Conservation (phyloP, 2,329 filamentous ascomycete species). For the Neofusicoccum sp. region DNA sequence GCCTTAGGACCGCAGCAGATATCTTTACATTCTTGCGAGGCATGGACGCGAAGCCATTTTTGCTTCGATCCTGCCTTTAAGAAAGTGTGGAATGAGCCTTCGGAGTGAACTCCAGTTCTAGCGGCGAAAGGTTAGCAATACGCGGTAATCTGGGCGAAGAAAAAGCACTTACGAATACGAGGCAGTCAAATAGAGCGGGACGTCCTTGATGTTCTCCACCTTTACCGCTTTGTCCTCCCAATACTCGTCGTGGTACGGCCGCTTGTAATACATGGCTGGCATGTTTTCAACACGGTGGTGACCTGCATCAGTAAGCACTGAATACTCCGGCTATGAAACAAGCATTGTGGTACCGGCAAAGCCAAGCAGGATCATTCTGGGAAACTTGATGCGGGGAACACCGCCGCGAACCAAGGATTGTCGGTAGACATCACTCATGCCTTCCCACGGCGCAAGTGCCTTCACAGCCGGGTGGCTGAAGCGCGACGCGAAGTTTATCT, state of each 20-base stretch:
- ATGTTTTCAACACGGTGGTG: slow-evolving; percentile 19
- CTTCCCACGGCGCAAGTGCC: slow-evolving; percentile 14
- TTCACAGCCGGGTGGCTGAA: slow-evolving; percentile 13
- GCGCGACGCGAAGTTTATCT: slow-evolving; percentile 23
- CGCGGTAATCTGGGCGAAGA: not conserved
- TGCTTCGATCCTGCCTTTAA: slow-evolving; percentile 19
- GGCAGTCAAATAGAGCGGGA: slow-evolving; percentile 22
- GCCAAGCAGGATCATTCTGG: slow-evolving; percentile 16
- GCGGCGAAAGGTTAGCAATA: not conserved
- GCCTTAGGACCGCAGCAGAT: too few species aligned
- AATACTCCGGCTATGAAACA: not conserved
- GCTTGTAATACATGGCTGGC: slow-evolving; percentile 19
- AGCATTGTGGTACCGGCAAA: not conserved
- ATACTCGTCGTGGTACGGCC: not conserved
- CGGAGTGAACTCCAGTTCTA: slow-evolving; percentile 20
- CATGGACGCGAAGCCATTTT: slow-evolving; percentile 23
- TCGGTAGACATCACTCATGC: slow-evolving; percentile 20
- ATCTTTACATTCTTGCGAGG: not conserved
- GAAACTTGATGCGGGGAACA: slow-evolving; percentile 10
- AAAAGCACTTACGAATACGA: slow-evolving; percentile 18
- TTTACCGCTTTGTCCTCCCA: slow-evolving; percentile 21
- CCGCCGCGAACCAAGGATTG: slow-evolving; percentile 23
- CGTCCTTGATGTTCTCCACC: slow-evolving; percentile 21
- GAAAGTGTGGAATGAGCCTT: slow-evolving; percentile 22
- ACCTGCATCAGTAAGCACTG: slow-evolving; percentile 19